These are phyloP conservation scores for Brassica hybrid DNA, from an alignment of 441 rosid genomes.

Conservation along the genomic window DNA sequence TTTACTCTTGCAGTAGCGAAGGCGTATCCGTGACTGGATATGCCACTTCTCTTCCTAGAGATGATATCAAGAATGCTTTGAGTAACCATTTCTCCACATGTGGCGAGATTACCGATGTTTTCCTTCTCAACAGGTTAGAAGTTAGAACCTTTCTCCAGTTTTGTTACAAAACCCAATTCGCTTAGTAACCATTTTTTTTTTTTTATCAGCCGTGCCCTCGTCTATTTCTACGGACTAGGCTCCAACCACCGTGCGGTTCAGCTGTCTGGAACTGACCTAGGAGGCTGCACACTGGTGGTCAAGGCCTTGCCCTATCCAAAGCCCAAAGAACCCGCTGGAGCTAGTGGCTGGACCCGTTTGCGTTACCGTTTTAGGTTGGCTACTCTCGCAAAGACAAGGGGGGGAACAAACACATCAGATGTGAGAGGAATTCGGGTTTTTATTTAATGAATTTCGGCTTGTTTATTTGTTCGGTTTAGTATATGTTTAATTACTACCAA, in stretches of 20 bases:
- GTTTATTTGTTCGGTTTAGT: not conserved
- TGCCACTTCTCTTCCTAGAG: not conserved
- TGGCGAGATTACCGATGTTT: not conserved
- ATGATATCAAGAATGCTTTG: not conserved
- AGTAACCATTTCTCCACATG: not conserved
- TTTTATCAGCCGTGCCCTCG: not conserved
- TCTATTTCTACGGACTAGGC: not conserved
- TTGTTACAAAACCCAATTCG: not conserved
- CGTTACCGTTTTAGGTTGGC: too few relatives aligned
- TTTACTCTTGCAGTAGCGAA: not conserved
- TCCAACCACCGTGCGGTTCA: conserved; percentile 1
- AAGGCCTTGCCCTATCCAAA: not conserved
- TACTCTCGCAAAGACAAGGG: too few relatives aligned
- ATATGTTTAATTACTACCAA: not conserved
- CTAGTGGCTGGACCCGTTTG: too few relatives aligned
- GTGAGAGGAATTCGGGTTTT: too few relatives aligned
- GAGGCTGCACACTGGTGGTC: not conserved
- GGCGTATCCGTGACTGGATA: not conserved
- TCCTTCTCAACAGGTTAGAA: not conserved
- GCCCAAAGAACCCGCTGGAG: not conserved
- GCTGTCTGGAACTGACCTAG: not conserved
- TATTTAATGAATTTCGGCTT: too few relatives aligned
- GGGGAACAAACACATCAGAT: too few relatives aligned
- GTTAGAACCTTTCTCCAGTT: too few relatives aligned
- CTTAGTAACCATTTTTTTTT: not conserved